Percentiles rank a stretch among this genome's conserved stretches.
These are phyloP conservation scores for Podaxis pistillaris DNA, from an alignment of 768 basidiomycete genomes.

Conservation along the genomic window DNA sequence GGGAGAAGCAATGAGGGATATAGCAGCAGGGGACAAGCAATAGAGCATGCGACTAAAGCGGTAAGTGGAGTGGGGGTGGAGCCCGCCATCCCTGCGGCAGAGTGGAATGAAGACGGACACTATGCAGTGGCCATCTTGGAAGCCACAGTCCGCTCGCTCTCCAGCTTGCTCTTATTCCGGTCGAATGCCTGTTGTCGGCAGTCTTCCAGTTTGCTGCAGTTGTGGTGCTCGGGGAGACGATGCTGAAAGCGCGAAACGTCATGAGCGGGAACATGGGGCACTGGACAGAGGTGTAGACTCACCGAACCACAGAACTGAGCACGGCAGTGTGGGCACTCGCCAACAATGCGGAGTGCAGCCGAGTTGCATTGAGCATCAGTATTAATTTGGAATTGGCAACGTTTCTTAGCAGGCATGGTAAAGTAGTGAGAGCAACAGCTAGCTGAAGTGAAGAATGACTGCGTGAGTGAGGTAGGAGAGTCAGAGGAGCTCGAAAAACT, in stretches of 20 bases:
- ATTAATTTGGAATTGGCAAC: constrained; percentile 67
- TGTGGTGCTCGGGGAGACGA: constrained; percentile 86
- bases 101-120: constrained; percentile 15
- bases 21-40: not conserved
- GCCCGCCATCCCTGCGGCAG: constrained; percentile 1
- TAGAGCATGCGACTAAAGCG: constrained; percentile 12
- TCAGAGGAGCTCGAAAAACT: not conserved
- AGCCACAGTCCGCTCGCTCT: constrained; percentile 84
- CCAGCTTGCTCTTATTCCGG: constrained; percentile 82
- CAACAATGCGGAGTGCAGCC: constrained; percentile 80
- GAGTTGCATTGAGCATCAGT: constrained; percentile 64
- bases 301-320: constrained; percentile 77
- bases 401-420: constrained; percentile 81
- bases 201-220: constrained; percentile 78
- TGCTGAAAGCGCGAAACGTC: constrained; percentile 48
- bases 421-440: not conserved
- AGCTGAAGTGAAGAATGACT: not conserved
- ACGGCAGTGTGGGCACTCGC: constrained; percentile 80
- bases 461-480: constrained; percentile 4
- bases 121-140: constrained; percentile 85
- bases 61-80: constrained; percentile 15
- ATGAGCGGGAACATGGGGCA: constrained; percentile 12
- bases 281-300: constrained; percentile 30
- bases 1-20: constrained; percentile 2
- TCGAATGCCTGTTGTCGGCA: constrained; percentile 88